A percentile compares a stretch with the other conserved stretches of the same genome.
Evolutionary conservation across 1,284 basidiomycete genomes (phyloP).

Genomic region (Peniophora sp.): DNA sequence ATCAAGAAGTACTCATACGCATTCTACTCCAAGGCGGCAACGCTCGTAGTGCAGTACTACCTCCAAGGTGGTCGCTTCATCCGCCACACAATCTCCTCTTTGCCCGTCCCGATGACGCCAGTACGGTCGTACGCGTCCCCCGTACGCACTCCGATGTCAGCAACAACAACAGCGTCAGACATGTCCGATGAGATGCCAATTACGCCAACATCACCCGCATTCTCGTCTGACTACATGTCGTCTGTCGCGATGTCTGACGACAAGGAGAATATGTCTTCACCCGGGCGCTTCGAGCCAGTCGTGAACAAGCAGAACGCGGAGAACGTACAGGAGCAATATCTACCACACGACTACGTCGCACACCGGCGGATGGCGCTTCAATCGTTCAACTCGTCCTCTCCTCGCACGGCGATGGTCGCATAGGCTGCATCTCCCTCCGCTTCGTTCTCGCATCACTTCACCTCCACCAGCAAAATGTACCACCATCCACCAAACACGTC

Average conservation of each 20-base stretch:
- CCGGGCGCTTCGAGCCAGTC: constrained; percentile 55
- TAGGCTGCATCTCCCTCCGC: constrained; percentile 29
- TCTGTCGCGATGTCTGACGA: constrained; percentile 47
- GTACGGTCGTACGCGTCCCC: constrained; percentile 44
- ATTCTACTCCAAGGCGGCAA: constrained; percentile 92
- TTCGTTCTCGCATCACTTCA: constrained; percentile 8
- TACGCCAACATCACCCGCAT: constrained; percentile 66
- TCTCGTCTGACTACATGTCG: constrained; percentile 48
- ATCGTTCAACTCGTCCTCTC: constrained; percentile 39
- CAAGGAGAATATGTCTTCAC: constrained; percentile 65
- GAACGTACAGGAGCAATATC: constrained; percentile 61
- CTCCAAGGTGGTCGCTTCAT: constrained; percentile 68
- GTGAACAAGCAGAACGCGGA: constrained; percentile 64
- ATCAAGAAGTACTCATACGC: constrained; percentile 97
- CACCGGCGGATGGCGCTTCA: constrained; percentile 69
- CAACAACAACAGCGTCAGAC: constrained; percentile 63
- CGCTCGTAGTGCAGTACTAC: constrained; percentile 88
- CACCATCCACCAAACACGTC: constrained; percentile 52
- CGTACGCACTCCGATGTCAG: constrained; percentile 64
- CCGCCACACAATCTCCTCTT: constrained; percentile 37
- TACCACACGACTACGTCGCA: constrained; percentile 70
- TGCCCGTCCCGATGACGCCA: constrained; percentile 59
- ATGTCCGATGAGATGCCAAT: constrained; percentile 74
- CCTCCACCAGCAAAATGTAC: constrained; percentile 65
- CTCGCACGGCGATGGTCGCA: constrained; percentile 48